These are phyloP conservation scores for Nakazawaea siamensis DNA, from an alignment of 805 yeast genomes.

Conservation along the genomic window DNA sequence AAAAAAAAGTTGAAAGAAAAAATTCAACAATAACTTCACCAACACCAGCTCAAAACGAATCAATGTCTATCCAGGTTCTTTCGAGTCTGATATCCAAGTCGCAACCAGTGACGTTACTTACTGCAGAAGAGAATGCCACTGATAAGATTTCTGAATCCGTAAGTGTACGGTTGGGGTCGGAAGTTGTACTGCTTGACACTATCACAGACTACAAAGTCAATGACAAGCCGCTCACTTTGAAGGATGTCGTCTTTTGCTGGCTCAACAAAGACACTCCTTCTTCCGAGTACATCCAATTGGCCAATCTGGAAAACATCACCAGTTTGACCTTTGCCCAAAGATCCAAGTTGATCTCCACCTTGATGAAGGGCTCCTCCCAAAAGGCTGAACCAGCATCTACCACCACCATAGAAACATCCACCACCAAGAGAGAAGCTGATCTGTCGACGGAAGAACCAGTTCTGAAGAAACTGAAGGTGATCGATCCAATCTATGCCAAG, in stretches of 20 bases:
- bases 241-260: conserved; percentile 8
- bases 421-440: conserved; percentile 7
- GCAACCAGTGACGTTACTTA: too few species aligned
- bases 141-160: too few species aligned
- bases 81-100: too few species aligned
- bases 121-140: background rate
- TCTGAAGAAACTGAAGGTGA: conserved; percentile 7
- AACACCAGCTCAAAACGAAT: too few species aligned
- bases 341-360: conserved; percentile 8
- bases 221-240: conserved; percentile 2
- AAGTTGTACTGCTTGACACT: too few species aligned
- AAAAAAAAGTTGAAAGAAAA: too few species aligned
- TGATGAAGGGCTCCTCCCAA: too few species aligned
- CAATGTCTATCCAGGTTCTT: too few species aligned
- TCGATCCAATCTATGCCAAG: conserved; percentile 29
- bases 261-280: conserved; percentile 9
- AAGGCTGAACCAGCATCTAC: conserved; percentile 5
- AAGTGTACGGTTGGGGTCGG: too few species aligned
- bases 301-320: conserved; percentile 7
- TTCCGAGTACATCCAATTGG: conserved; percentile 10
- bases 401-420: conserved; percentile 5
- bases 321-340: conserved; percentile 10
- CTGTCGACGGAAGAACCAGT: background rate
- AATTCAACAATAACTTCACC: too few species aligned
- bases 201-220: conserved; percentile 4